phyloP scores from a whole-genome alignment of 1,284 basidiomycete species.

The Albatrellus sp. region DNA sequence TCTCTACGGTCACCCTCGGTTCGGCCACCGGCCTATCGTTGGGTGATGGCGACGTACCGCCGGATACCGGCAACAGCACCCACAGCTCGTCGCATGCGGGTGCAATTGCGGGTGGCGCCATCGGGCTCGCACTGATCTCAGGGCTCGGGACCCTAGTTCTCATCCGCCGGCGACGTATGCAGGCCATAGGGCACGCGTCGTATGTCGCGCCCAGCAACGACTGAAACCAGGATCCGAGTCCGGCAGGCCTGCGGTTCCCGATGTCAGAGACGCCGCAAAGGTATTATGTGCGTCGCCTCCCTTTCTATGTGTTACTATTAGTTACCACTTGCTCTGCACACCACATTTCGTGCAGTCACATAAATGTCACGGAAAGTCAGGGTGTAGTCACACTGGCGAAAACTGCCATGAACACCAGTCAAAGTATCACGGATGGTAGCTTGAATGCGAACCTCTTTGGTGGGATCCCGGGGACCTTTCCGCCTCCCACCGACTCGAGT shows the following conservation, averaged over 20 bases:
- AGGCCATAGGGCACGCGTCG: background rate
- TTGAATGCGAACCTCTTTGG: too few relatives aligned
- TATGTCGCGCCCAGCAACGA: background rate
- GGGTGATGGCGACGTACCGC: too few relatives aligned
- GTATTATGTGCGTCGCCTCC: constrained; percentile 7
- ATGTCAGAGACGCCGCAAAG: constrained; percentile 3
- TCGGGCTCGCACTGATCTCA: constrained; percentile 18
- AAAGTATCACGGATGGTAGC: too few relatives aligned
- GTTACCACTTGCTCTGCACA: too few relatives aligned
- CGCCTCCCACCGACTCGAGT: too few relatives aligned
- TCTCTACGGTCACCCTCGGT: background rate
- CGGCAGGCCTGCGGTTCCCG: background rate
- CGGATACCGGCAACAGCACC: background rate
- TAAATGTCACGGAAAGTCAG: too few relatives aligned
- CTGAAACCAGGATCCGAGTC: background rate
- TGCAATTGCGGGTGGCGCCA: constrained; percentile 21
- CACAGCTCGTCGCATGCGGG: constrained; percentile 13
- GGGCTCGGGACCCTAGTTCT: constrained; percentile 13
- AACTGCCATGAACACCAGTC: too few relatives aligned
- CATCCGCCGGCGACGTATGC: background rate
- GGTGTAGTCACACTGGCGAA: too few relatives aligned
- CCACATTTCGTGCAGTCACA: too few relatives aligned
- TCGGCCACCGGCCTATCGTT: background rate
- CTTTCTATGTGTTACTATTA: background rate
- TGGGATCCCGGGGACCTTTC: too few relatives aligned